These are phyloP conservation scores for Backusella mclennaniae DNA, from an alignment of 192 early-diverging fungal genomes.

Conservation along the genomic window DNA sequence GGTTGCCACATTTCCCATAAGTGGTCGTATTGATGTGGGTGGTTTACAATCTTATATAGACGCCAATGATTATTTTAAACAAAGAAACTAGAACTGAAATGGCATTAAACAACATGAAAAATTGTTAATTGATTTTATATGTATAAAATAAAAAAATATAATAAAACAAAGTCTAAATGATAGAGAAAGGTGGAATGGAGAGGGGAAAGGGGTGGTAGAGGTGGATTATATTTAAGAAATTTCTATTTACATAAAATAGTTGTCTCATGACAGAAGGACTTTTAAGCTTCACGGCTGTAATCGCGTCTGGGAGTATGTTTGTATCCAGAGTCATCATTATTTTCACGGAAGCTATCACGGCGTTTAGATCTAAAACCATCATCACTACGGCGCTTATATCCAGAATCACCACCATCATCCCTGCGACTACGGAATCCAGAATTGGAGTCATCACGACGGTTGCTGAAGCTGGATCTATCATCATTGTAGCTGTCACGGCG, in stretches of 20 bases:
- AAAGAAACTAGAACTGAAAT: conserved; percentile 2
- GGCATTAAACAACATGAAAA: not conserved
- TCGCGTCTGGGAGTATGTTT: not conserved
- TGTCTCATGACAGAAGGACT: not conserved
- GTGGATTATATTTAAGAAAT: not conserved
- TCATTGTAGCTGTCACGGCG: not conserved
- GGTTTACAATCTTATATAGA: conserved; percentile 52
- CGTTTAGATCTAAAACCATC: not conserved
- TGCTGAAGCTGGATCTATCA: not conserved
- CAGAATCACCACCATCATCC: not conserved
- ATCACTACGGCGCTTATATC: not conserved
- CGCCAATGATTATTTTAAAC: conserved; percentile 44
- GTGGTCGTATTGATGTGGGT: conserved; percentile 65
- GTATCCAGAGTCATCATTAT: not conserved
- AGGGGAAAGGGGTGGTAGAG: not conserved
- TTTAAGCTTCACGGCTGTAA: not conserved
- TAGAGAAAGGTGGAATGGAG: not conserved
- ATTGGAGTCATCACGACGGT: not conserved
- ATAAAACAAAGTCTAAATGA: not conserved
- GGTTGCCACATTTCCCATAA: conserved; percentile 40
- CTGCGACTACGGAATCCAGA: not conserved
- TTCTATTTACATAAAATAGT: conserved; percentile 11
- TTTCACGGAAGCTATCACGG: not conserved
- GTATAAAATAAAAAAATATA: not conserved
- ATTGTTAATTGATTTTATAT: not conserved